Evolutionary conservation across 1,284 basidiomycete species (phyloP).

Genomic region (Melampsora occidentalis): DNA sequence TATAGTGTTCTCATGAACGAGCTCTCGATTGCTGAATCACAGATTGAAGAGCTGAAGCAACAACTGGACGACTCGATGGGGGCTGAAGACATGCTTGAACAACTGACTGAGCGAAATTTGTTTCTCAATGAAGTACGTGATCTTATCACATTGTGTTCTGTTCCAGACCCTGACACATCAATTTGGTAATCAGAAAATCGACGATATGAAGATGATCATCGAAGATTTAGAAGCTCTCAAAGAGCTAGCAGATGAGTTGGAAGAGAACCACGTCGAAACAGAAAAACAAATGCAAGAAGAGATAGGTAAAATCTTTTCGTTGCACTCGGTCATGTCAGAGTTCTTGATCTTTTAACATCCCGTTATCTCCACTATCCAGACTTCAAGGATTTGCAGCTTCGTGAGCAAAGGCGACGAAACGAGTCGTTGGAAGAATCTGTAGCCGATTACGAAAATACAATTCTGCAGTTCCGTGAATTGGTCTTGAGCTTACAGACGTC

Average conservation of each 20-base stretch:
- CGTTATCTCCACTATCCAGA: constrained; percentile 57
- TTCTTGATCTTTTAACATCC: constrained; percentile 18
- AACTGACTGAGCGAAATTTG: constrained; percentile 90
- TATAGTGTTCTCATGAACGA: constrained; percentile 75
- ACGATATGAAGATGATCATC: constrained; percentile 89
- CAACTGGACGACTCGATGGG: constrained; percentile 94
- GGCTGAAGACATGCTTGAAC: constrained; percentile 92
- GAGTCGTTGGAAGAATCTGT: constrained; percentile 71
- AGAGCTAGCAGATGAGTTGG: constrained; percentile 93
- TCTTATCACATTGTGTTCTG: background rate
- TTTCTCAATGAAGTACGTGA: constrained; percentile 73
- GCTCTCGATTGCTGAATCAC: constrained; percentile 76
- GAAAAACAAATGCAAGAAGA: constrained; percentile 90
- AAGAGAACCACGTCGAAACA: constrained; percentile 91
- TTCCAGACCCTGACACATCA: constrained; percentile 7
- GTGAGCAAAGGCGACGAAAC: constrained; percentile 66
- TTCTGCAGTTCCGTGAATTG: constrained; percentile 83
- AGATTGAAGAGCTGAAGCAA: constrained; percentile 87
- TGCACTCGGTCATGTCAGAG: constrained; percentile 44
- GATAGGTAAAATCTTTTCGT: constrained; percentile 62
- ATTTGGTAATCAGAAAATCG: constrained; percentile 69
- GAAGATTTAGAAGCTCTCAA: constrained; percentile 94
- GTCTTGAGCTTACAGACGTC: constrained; percentile 77
- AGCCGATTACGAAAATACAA: constrained; percentile 79
- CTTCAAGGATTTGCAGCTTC: constrained; percentile 66